Evolutionary conservation across 148 eudicot genomes (phyloP).

Genomic region (Amaranthus hypochondriacus): DNA sequence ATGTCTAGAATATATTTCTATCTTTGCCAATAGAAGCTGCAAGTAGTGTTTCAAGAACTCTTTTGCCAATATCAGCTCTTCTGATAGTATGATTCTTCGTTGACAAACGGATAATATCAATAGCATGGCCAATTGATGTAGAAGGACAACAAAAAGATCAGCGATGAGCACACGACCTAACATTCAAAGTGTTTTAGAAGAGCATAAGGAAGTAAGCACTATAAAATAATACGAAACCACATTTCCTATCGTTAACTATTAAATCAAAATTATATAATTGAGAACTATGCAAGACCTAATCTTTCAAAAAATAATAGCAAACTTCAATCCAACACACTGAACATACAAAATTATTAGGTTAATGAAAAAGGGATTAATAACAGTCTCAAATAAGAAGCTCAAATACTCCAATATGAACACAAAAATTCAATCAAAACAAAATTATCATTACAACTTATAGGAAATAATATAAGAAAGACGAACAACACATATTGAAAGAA

Average conservation of each 20-base stretch:
- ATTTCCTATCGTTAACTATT: too few species aligned
- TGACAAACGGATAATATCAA: slow-evolving; percentile 12
- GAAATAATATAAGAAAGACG: slow-evolving; percentile 92
- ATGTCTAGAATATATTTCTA: slow-evolving; percentile 45
- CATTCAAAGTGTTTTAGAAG: background rate
- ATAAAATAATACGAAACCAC: too few species aligned
- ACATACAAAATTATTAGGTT: too few species aligned
- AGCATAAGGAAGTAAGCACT: background rate
- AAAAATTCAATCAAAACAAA: slow-evolving; percentile 1
- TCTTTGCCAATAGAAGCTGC: slow-evolving; percentile 40
- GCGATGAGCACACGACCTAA: background rate
- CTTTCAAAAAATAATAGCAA: too few species aligned
- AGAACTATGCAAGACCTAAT: too few species aligned
- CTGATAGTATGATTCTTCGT: slow-evolving; percentile 91
- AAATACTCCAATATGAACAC: background rate
- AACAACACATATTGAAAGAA: slow-evolving; percentile 56
- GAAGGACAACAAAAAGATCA: slow-evolving; percentile 8
- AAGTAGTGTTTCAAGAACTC: slow-evolving; percentile 70
- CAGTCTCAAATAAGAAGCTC: background rate
- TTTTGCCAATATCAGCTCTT: slow-evolving; percentile 80
- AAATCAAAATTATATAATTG: too few species aligned
- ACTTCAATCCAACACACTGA: too few species aligned
- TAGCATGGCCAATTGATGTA: background rate
- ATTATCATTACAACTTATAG: slow-evolving; percentile 39
- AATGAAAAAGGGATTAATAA: background rate